These are phyloP conservation scores for Adansonia digitata DNA, from an alignment of 345 rosid species.

Conservation along the genomic window DNA sequence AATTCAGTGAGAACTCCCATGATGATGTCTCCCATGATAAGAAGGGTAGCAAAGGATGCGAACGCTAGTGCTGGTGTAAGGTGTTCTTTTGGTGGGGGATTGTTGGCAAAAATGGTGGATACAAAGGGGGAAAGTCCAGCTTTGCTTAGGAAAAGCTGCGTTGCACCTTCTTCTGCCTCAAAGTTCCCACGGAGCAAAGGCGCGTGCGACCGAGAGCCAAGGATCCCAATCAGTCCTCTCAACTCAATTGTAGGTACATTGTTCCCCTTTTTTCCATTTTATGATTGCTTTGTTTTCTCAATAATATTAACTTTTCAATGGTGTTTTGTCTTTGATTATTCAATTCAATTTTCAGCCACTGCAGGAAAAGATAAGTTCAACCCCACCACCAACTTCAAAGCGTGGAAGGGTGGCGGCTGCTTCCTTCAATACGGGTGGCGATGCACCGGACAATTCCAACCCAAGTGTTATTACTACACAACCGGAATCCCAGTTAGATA, in stretches of 20 bases:
- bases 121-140: slow-evolving; percentile 55
- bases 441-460: no score
- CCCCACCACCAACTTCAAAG: slow-evolving; percentile 46
- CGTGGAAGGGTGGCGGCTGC: slow-evolving; percentile 27
- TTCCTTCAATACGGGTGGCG: slow-evolving; percentile 34
- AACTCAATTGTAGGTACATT: slow-evolving; percentile 93
- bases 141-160: slow-evolving; percentile 75
- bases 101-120: slow-evolving; percentile 55
- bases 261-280: slow-evolving; percentile 18
- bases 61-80: slow-evolving; percentile 38
- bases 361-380: slow-evolving; percentile 51
- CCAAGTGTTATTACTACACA: slow-evolving; percentile 17
- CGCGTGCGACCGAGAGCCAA: slow-evolving; percentile 55
- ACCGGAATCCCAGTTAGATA: slow-evolving; percentile 30
- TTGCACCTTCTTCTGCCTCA: slow-evolving; percentile 42
- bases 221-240: slow-evolving; percentile 51
- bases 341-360: neutral
- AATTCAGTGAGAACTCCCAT: slow-evolving; percentile 28
- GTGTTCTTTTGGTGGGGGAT: slow-evolving; percentile 70
- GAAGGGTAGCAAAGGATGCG: slow-evolving; percentile 37
- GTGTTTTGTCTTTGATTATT: neutral
- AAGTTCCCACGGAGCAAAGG: slow-evolving; percentile 81
- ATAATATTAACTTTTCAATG: neutral
- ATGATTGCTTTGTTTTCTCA: neutral
- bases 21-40: slow-evolving; percentile 68